Percentiles rank a stretch among this genome's conserved stretches.
Evolutionary conservation across 768 basidiomycete genomes (phyloP).

Genomic region (Hygrocybe punicea): DNA sequence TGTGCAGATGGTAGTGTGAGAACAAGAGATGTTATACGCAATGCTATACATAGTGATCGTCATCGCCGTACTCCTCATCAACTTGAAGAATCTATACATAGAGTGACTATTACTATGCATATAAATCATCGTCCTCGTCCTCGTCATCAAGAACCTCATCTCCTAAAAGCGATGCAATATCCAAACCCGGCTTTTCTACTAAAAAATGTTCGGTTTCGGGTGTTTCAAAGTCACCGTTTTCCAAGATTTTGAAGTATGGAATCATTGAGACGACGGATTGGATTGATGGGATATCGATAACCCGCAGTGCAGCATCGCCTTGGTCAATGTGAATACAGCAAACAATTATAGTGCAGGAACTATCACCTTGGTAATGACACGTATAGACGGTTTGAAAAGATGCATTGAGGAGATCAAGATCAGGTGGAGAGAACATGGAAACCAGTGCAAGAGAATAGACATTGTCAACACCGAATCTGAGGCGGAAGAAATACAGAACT

Average conservation of each 20-base stretch:
- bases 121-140: not conserved
- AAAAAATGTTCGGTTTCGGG: conserved; percentile 7
- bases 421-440: conserved; percentile 18
- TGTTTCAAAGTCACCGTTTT: conserved; percentile 1
- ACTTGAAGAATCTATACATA: no score
- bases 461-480: not conserved
- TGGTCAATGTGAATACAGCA: conserved; percentile 15
- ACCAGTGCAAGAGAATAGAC: conserved; percentile 18
- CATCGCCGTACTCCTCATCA: no score
- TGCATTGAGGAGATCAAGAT: conserved; percentile 9
- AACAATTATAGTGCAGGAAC: no score
- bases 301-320: conserved; percentile 8
- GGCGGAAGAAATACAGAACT: conserved; percentile 22
- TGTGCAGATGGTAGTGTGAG: not conserved
- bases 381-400: conserved; percentile 22
- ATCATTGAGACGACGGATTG: conserved; percentile 25
- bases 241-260: conserved; percentile 7
- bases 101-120: not conserved
- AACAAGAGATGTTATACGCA: not conserved
- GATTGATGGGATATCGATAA: conserved; percentile 18
- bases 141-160: not conserved
- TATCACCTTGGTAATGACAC: conserved; percentile 12
- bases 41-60: not conserved
- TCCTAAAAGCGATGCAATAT: conserved; percentile 11
- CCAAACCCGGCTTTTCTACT: conserved; percentile 24